Evolutionary conservation across 2,329 filamentous ascomycete species (phyloP), one percentile per base, ranked within the genome.

Genomic region (Scedosporium dehoogii): DNA sequence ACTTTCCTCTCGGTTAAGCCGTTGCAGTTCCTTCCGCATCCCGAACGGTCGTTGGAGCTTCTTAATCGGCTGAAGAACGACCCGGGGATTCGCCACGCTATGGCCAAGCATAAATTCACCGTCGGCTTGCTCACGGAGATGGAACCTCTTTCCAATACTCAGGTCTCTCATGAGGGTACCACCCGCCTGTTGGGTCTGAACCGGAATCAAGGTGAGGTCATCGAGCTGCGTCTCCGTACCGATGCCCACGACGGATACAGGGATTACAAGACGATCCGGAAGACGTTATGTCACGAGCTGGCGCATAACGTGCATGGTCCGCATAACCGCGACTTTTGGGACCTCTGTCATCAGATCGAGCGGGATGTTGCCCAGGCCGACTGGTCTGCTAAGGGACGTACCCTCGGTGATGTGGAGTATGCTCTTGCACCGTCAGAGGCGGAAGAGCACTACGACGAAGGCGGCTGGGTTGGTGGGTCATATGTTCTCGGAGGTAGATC

Each of bases 211-310:
- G 94, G 94, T 64, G 89, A 96, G 73, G 90, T 91, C 1, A 96
- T 99, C 63, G 92, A 97, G 79, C 75, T 99, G 65, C 81, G 94
- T 0, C 76, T 99, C 42, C 81, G 94, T n/a, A 97, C 94, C 1
- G 94, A 99, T 75, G 90, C 90, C 2, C 91, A 94, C 72, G 92
- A 96, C 72, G 94, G 94, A 0, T 97, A 96, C 70, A 79, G 94
- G 44, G 91, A 97, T 72, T 99, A 97, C 76, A 88, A 88, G 68
- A 92, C 89, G 0, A 96, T 99, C 58, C 84, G 94, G 60, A 90
- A 90, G 68, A 97, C 94, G 56, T 79, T 99, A 12, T 97, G 93
- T 71, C 94, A 99, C 76, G 94, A 99, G 77, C 80, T 99, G 18
- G 88, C 92, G 67, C 94, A 99, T 74, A 97, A 96, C 69, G 90